These are phyloP conservation scores for Dryadomyces quercivorus DNA, from an alignment of 2,329 filamentous ascomycete species.

Conservation along the genomic window DNA sequence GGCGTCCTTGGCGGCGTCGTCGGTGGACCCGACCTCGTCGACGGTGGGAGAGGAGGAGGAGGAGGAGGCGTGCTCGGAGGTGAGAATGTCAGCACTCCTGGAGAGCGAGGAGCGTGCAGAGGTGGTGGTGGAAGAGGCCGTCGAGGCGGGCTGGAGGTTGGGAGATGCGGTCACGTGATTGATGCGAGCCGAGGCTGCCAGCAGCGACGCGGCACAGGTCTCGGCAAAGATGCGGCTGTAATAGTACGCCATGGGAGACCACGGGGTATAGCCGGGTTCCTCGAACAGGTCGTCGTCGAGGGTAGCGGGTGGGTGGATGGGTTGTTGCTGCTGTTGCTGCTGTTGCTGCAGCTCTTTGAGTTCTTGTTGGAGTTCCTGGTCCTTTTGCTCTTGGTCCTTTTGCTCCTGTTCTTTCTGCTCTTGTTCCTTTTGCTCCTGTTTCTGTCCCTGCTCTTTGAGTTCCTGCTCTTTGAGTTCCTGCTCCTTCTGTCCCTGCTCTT, in stretches of 20 bases:
- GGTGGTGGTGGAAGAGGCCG: not conserved
- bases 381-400: conserved; percentile 11
- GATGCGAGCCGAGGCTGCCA: not conserved
- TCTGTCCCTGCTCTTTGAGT: conserved; percentile 17
- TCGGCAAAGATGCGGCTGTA: conserved; percentile 1
- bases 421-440: not conserved
- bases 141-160: not conserved
- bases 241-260: not conserved
- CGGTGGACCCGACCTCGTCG: not conserved
- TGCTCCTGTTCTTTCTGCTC: too few species aligned
- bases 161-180: not conserved
- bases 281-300: not conserved
- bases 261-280: conserved; percentile 2
- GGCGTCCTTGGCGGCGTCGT: not conserved
- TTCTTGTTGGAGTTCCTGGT: not conserved
- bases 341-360: not conserved
- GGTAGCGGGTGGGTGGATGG: too few species aligned
- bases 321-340: not conserved
- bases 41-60: not conserved
- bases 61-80: not conserved
- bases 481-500: not conserved
- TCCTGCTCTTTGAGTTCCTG: not conserved
- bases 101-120: not conserved
- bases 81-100: not conserved
- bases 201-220: not conserved